These are phyloP conservation scores for Chlamydomonas sphaeroides DNA, from an alignment of 139 green algal species.

Conservation along the genomic window DNA sequence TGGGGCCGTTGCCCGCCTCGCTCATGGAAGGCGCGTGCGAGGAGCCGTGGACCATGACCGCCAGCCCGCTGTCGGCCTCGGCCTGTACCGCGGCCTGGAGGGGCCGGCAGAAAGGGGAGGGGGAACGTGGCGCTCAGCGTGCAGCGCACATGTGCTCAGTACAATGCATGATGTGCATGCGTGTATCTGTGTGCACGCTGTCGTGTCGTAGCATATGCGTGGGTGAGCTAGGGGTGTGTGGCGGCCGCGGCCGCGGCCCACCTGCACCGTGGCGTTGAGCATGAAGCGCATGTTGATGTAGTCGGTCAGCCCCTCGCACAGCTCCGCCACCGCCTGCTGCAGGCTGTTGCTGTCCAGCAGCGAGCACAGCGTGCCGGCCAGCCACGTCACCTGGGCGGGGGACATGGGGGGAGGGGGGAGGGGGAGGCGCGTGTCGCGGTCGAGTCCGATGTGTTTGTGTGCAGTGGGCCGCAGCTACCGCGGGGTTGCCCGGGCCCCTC, in stretches of 20 bases:
- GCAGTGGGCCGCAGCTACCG: too few relatives aligned
- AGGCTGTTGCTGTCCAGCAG: background rate
- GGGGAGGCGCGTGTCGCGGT: too few relatives aligned
- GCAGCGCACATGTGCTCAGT: too few relatives aligned
- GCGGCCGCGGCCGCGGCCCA: background rate
- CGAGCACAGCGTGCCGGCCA: background rate
- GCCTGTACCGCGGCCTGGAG: background rate
- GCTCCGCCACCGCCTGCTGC: background rate
- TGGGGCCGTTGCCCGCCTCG: background rate
- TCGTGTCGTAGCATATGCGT: too few relatives aligned
- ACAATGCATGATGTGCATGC: too few relatives aligned
- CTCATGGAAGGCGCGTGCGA: background rate
- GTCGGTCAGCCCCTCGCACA: background rate
- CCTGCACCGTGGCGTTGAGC: background rate
- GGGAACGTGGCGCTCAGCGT: too few relatives aligned
- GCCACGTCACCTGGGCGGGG: background rate
- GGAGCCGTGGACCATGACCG: background rate
- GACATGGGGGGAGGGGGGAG: too few relatives aligned
- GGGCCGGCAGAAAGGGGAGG: too few relatives aligned
- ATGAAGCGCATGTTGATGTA: background rate
- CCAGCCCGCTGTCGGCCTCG: background rate
- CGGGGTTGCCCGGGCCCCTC: too few relatives aligned
- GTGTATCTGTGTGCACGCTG: too few relatives aligned
- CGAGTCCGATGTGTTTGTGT: too few relatives aligned
- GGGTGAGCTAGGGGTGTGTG: too few relatives aligned